Percentiles rank a stretch among this genome's conserved stretches.
Evolutionary conservation across 192 early-diverging fungal genomes (phyloP).

Genomic region (Coemansia sp.): DNA sequence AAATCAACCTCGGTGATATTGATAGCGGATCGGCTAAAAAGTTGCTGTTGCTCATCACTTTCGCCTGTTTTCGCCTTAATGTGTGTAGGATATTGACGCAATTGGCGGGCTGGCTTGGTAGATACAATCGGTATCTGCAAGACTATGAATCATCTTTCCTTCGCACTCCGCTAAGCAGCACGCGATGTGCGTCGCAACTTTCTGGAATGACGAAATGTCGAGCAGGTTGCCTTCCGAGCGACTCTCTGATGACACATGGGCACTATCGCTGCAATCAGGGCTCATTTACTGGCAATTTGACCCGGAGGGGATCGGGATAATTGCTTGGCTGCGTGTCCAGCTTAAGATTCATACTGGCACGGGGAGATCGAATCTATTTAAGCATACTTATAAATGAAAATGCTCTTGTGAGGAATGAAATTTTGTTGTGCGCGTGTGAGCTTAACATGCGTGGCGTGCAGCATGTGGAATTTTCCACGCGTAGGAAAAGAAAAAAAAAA

Average conservation of each 20-base stretch:
- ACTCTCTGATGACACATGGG: not conserved
- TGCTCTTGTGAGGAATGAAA: not conserved
- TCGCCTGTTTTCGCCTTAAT: not conserved
- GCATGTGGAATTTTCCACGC: constrained; percentile 6
- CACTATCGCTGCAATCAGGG: not conserved
- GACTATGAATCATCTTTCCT: not conserved
- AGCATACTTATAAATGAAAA: not conserved
- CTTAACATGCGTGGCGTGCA: not conserved
- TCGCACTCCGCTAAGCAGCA: not conserved
- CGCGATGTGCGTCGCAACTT: not conserved
- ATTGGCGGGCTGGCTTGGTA: not conserved
- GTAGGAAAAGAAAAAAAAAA: not conserved
- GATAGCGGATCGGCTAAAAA: not conserved
- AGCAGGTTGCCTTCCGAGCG: not conserved
- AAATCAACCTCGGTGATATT: not conserved
- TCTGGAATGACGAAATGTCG: not conserved
- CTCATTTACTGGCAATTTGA: not conserved
- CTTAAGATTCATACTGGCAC: not conserved
- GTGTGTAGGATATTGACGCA: not conserved
- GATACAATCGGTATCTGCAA: not conserved
- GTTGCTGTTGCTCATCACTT: not conserved
- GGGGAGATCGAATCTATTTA: not conserved
- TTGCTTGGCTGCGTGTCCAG: not conserved
- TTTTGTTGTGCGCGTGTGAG: not conserved
- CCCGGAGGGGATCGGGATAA: not conserved